Percentiles rank a stretch among this genome's conserved stretches.
These are phyloP conservation scores for Rhizopogon rudus DNA, from an alignment of 768 basidiomycete genomes.

Conservation along the genomic window DNA sequence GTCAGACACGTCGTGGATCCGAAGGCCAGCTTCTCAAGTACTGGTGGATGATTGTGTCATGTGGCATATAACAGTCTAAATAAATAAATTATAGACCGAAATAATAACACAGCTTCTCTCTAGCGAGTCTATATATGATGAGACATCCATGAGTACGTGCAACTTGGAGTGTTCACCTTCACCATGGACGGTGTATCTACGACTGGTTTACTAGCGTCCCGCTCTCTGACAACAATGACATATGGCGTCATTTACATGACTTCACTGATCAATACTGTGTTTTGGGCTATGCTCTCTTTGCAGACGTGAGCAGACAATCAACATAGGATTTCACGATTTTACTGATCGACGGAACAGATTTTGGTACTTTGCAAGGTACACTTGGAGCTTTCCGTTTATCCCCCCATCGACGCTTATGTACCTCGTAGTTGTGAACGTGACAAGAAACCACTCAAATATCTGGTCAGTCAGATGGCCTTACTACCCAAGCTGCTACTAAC, in stretches of 20 bases:
- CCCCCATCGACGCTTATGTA: background rate
- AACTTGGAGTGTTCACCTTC: background rate
- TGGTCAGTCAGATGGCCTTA: background rate
- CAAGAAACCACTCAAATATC: background rate
- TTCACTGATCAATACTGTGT: background rate
- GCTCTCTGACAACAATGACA: background rate
- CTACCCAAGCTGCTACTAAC: background rate
- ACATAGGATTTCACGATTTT: background rate
- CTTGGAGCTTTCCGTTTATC: background rate
- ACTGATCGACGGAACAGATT: background rate
- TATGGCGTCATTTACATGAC: background rate
- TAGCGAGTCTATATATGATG: too few relatives aligned
- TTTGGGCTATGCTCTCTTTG: background rate
- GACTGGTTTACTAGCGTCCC: background rate
- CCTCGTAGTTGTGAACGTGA: background rate
- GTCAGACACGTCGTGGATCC: too few relatives aligned
- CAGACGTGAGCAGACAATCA: background rate
- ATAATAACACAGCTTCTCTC: too few relatives aligned
- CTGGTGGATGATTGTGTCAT: too few relatives aligned
- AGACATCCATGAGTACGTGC: too few relatives aligned
- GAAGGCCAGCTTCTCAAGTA: too few relatives aligned
- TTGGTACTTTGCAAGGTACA: background rate
- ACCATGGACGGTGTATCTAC: background rate
- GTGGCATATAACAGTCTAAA: too few relatives aligned
- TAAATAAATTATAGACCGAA: too few relatives aligned